Evolutionary conservation across 2,329 filamentous ascomycete genomes (phyloP).

Genomic region (Knoxdaviesia capensis): DNA sequence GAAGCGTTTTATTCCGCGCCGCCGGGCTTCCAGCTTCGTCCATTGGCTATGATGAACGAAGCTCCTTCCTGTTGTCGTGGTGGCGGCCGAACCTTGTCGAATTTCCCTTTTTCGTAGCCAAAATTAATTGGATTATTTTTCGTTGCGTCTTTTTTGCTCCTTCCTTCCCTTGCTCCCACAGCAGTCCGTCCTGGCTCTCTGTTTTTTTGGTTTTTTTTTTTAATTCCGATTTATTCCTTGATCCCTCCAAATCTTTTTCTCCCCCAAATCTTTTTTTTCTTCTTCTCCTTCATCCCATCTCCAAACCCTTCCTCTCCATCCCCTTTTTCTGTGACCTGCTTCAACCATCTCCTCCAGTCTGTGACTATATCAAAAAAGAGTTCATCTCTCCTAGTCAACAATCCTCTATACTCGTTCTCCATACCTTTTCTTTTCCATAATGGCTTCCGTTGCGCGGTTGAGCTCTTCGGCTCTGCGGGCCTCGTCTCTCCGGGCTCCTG

Average conservation of each 20-base stretch:
- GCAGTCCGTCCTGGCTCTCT: not conserved
- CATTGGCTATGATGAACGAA: too few relatives aligned
- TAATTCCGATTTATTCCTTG: constrained; percentile 7
- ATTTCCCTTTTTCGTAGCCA: too few relatives aligned
- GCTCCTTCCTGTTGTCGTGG: too few relatives aligned
- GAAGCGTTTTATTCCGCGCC: too few relatives aligned
- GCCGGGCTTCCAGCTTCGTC: too few relatives aligned
- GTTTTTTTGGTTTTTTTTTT: constrained; percentile 5
- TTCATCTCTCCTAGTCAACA: not conserved
- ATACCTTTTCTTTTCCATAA: constrained; percentile 22
- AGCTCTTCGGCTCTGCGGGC: constrained; percentile 66
- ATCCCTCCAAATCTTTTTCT: constrained; percentile 4
- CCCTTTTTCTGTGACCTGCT: not conserved
- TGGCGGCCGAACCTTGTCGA: too few relatives aligned
- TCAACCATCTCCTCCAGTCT: too few relatives aligned
- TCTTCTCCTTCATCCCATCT: constrained; percentile 10
- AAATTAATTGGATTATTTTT: too few relatives aligned
- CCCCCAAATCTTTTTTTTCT: constrained; percentile 10
- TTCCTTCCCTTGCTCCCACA: not conserved
- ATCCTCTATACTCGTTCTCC: constrained; percentile 3
- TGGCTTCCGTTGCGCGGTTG: constrained; percentile 71
- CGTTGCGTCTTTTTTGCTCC: not conserved
- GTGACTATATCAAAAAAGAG: too few relatives aligned
- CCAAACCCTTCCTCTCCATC: constrained; percentile 6
- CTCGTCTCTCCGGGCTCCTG: constrained; percentile 39